Evolutionary conservation across 805 yeast genomes (phyloP).

Genomic region (Ogataea allantospora): DNA sequence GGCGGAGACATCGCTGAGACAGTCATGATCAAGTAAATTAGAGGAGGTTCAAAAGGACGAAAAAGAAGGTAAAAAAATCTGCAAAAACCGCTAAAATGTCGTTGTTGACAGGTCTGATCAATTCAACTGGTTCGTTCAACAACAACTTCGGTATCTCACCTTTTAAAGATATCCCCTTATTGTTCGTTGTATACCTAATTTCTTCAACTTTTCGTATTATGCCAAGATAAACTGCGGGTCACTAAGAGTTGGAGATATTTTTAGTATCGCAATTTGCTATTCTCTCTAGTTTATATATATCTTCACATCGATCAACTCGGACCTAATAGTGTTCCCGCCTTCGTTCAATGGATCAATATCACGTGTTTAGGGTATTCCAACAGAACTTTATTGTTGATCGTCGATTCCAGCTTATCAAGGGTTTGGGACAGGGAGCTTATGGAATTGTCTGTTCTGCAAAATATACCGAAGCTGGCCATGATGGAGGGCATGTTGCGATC

Average conservation of each 20-base stretch:
- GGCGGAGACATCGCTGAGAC: constrained; percentile 16
- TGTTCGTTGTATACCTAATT: constrained; percentile 5
- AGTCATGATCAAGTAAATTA: neutral
- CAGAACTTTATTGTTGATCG: constrained; percentile 93
- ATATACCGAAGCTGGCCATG: constrained; percentile 68
- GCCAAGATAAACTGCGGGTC: constrained; percentile 11
- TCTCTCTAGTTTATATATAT: constrained; percentile 2
- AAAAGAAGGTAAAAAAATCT: neutral
- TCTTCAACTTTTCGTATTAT: constrained; percentile 7
- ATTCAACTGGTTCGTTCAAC: neutral
- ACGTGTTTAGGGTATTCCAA: constrained; percentile 56
- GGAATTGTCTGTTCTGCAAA: constrained; percentile 95
- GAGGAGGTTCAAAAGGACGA: neutral
- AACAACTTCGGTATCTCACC: neutral
- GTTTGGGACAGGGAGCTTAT: constrained; percentile 96
- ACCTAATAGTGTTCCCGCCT: no score
- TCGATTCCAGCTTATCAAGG: constrained; percentile 84
- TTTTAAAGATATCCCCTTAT: constrained; percentile 2
- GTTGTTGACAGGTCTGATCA: neutral
- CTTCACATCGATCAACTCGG: neutral
- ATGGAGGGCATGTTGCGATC: constrained; percentile 87
- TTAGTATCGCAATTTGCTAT: constrained; percentile 7
- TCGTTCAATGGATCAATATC: constrained; percentile 31
- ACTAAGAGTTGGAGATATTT: constrained; percentile 9
- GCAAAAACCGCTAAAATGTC: neutral